Percentiles rank a stretch among this genome's conserved stretches.
Conservation (phyloP, 2,329 filamentous ascomycete genomes). For the Domatiomyces globalis region DNA sequence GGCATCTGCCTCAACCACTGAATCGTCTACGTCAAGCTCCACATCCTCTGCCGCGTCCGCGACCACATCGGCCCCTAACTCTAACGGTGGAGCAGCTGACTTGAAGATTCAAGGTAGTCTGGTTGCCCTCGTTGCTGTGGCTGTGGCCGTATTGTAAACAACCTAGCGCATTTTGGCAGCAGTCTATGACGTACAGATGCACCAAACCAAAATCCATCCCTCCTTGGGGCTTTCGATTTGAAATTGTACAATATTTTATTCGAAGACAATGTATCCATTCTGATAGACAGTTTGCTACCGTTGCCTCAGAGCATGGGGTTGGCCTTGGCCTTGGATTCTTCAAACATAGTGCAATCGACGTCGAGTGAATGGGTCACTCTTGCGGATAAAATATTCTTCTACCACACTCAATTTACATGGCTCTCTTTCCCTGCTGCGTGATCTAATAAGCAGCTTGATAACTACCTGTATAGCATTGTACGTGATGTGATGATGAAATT, state of each 20-base stretch:
- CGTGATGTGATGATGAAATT: no score
- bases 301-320: neutral
- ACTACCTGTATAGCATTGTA: no score
- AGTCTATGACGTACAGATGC: neutral
- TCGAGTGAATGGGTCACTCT: no score
- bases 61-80: conserved; percentile 23
- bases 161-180: neutral
- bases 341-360: no score
- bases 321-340: no score
- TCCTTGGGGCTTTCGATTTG: neutral
- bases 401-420: neutral
- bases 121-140: conserved; percentile 24
- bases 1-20: conserved; percentile 9
- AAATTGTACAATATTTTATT: neutral
- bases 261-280: neutral
- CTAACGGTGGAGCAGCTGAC: conserved; percentile 20
- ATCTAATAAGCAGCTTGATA: neutral
- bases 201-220: neutral
- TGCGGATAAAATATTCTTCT: neutral
- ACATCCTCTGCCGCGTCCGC: conserved; percentile 7
- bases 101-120: conserved; percentile 25
- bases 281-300: neutral
- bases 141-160: conserved; percentile 24
- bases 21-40: conserved; percentile 3
- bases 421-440: neutral